Conservation (phyloP, 192 early-diverging fungal genomes). For the Backusella mclennaniae region DNA sequence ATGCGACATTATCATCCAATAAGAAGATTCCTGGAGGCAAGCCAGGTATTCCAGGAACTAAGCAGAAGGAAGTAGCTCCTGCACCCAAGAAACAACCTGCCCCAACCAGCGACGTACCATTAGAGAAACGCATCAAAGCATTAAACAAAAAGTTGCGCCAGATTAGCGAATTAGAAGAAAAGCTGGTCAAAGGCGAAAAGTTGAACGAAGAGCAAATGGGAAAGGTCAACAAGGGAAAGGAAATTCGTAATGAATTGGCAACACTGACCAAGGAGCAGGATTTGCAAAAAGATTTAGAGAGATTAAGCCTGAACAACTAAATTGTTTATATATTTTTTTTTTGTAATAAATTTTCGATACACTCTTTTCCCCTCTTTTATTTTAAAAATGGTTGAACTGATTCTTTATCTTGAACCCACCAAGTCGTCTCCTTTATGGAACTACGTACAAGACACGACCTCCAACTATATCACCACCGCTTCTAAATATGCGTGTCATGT, state of each 20-base stretch:
- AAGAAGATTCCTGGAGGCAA: constrained; percentile 6
- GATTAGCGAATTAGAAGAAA: constrained; percentile 59
- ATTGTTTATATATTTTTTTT: neutral
- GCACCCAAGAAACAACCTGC: neutral
- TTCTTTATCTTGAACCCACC: constrained; percentile 18
- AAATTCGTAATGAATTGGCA: constrained; percentile 41
- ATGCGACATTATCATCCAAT: constrained; percentile 40
- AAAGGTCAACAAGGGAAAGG: constrained; percentile 55
- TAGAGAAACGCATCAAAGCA: constrained; percentile 55
- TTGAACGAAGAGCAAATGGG: constrained; percentile 59
- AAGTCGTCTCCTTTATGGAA: neutral
- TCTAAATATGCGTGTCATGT: constrained; percentile 6
- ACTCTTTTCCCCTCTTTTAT: neutral
- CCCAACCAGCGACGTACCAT: neutral
- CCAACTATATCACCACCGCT: constrained; percentile 9
- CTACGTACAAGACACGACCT: neutral
- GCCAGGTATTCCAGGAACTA: constrained; percentile 12
- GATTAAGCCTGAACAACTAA: neutral
- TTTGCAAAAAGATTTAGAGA: neutral
- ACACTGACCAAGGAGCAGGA: constrained; percentile 12
- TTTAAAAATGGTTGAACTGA: constrained; percentile 6
- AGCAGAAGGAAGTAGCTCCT: constrained; percentile 12
- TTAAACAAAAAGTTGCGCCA: constrained; percentile 72
- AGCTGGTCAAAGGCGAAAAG: constrained; percentile 41
- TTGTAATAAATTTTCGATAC: neutral